phyloP scores from a whole-genome alignment of 177 flowering plant genomes.

The Vitis hybrid region DNA sequence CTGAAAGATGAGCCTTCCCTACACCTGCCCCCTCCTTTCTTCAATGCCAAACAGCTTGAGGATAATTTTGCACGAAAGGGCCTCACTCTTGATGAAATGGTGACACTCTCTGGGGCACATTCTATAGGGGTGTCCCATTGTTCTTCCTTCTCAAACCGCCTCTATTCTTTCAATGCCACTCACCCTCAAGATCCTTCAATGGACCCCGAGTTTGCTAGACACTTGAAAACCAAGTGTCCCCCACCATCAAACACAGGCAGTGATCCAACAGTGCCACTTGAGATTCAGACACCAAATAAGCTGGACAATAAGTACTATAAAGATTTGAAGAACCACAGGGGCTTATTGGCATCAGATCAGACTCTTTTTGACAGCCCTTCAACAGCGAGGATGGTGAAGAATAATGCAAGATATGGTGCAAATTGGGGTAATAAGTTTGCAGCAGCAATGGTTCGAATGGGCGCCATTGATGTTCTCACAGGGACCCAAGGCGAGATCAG shows the following conservation, averaged over 20 bases:
- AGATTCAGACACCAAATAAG: constrained; percentile 15
- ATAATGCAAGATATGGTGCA: constrained; percentile 1
- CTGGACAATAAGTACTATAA: constrained; percentile 28
- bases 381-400: constrained; percentile 10
- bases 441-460: constrained; percentile 26
- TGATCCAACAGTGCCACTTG: constrained; percentile 20
- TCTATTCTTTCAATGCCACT: constrained; percentile 31
- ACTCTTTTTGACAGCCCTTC: neutral
- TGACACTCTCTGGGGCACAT: constrained; percentile 49
- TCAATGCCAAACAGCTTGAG: constrained; percentile 25
- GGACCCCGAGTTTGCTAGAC: constrained; percentile 15
- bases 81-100: constrained; percentile 41
- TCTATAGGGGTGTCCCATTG: constrained; percentile 44
- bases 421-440: constrained; percentile 14
- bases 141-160: constrained; percentile 30
- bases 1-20: constrained; percentile 1
- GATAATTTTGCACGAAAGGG: constrained; percentile 33
- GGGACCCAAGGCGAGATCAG: constrained; percentile 1
- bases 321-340: constrained; percentile 17
- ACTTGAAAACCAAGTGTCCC: constrained; percentile 24
- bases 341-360: constrained; percentile 23
- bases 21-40: constrained; percentile 33
- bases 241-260: neutral
- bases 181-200: constrained; percentile 31
- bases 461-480: constrained; percentile 24